Evolutionary conservation across 352 stramenopile genomes (phyloP).

Genomic region (Pilasporangium apinafurcum): DNA sequence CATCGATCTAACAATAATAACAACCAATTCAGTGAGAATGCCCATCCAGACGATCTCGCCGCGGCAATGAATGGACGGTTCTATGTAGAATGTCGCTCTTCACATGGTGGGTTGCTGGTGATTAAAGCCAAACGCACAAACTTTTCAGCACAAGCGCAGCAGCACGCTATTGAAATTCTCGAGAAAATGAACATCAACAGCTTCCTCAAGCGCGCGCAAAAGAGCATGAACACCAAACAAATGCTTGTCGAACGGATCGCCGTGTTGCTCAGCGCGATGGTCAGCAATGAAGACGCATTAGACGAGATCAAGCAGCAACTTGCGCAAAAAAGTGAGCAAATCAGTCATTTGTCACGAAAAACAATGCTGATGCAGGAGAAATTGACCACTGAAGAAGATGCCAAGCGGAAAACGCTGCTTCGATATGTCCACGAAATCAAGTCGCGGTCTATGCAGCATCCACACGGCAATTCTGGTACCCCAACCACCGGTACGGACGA

Average conservation of each 20-base stretch:
- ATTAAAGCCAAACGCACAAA: constrained; percentile 92
- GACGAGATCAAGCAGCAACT: constrained; percentile 45
- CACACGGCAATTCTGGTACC: constrained; percentile 3
- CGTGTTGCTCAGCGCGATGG: constrained; percentile 64
- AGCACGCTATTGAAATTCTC: constrained; percentile 82
- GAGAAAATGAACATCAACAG: constrained; percentile 85
- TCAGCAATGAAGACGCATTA: constrained; percentile 69
- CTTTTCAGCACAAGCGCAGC: constrained; percentile 33
- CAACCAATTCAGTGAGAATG: constrained; percentile 13
- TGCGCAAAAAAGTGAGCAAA: constrained; percentile 61
- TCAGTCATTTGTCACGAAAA: constrained; percentile 75
- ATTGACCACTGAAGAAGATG: constrained; percentile 90
- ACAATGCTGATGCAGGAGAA: constrained; percentile 73
- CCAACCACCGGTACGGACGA: constrained; percentile 8
- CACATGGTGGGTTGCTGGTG: constrained; percentile 80
- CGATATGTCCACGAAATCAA: constrained; percentile 95
- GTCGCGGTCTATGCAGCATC: constrained; percentile 24
- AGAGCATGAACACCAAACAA: constrained; percentile 91
- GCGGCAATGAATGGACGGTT: constrained; percentile 69
- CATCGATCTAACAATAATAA: constrained; percentile 13
- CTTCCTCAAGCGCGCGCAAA: constrained; percentile 93
- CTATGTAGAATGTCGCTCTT: constrained; percentile 79
- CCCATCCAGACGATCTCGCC: constrained; percentile 57
- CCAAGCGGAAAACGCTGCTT: constrained; percentile 92
- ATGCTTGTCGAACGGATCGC: constrained; percentile 88